These are phyloP conservation scores for Adansonia gregorii DNA, from an alignment of 441 rosid genomes.

Conservation along the genomic window DNA sequence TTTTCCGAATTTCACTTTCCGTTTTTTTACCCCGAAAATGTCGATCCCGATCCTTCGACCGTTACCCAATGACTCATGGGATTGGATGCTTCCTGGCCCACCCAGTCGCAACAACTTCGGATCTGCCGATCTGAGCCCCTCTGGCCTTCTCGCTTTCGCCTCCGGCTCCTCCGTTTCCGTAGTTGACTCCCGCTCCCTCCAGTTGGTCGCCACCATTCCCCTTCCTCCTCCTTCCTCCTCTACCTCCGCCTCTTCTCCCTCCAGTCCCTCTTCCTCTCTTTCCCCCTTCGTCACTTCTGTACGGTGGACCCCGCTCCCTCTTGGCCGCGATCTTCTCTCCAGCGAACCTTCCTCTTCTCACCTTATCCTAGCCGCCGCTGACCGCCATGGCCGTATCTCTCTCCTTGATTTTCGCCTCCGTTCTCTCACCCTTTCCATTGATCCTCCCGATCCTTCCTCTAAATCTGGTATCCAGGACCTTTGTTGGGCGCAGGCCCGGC, in stretches of 20 bases:
- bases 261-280: conserved; percentile 44
- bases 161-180: conserved; percentile 82
- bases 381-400: conserved; percentile 89
- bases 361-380: conserved; percentile 81
- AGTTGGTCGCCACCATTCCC: conserved; percentile 77
- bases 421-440: conserved; percentile 63
- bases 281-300: conserved; percentile 84
- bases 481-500: conserved; percentile 71
- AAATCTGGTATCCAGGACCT: conserved; percentile 85
- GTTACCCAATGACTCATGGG: conserved; percentile 51
- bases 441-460: conserved; percentile 55
- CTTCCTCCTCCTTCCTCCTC: conserved; percentile 63
- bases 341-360: conserved; percentile 77
- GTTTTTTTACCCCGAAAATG: conserved; percentile 11
- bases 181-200: conserved; percentile 81
- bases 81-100: conserved; percentile 85
- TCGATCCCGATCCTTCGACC: conserved; percentile 46
- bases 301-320: conserved; percentile 81
- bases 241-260: conserved; percentile 31
- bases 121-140: conserved; percentile 72
- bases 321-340: conserved; percentile 75
- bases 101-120: conserved; percentile 94
- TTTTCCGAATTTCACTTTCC: neutral
- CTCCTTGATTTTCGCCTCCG: conserved; percentile 79
- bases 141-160: conserved; percentile 85